phyloP scores from a whole-genome alignment of 1,284 basidiomycete species.

The Trichosporon coremiiforme region DNA sequence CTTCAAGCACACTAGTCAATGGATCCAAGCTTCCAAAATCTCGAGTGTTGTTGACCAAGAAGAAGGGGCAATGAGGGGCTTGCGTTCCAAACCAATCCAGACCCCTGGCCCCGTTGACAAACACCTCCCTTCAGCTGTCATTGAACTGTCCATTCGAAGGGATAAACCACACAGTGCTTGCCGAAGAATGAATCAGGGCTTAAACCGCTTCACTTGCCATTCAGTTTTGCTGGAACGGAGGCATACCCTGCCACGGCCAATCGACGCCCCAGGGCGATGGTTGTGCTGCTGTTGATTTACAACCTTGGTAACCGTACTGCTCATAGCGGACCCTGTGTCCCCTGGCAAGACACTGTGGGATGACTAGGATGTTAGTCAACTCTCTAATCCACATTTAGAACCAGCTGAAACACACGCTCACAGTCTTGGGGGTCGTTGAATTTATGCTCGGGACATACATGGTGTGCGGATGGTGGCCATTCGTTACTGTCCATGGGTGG shows the following conservation, averaged over 20 bases:
- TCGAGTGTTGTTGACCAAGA: background rate
- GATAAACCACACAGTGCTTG: too few relatives aligned
- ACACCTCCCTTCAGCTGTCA: background rate
- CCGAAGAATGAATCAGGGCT: background rate
- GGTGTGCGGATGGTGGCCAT: background rate
- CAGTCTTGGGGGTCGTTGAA: background rate
- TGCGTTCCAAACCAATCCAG: too few relatives aligned
- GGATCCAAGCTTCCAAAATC: background rate
- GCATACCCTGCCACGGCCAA: conserved; percentile 1
- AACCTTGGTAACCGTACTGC: background rate
- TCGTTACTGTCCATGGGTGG: background rate
- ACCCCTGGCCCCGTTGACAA: background rate
- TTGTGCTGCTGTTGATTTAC: background rate
- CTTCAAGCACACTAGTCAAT: background rate
- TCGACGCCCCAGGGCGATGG: background rate
- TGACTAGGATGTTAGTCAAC: background rate
- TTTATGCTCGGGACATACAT: background rate
- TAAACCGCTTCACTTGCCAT: background rate
- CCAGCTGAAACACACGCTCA: background rate
- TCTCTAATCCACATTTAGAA: background rate
- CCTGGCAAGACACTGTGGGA: background rate
- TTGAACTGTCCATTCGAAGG: background rate
- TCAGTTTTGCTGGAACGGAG: background rate
- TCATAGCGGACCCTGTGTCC: background rate
- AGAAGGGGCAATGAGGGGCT: too few relatives aligned